Conservation (phyloP, 257 asterid genomes). For the Anisodus acutangulus region DNA sequence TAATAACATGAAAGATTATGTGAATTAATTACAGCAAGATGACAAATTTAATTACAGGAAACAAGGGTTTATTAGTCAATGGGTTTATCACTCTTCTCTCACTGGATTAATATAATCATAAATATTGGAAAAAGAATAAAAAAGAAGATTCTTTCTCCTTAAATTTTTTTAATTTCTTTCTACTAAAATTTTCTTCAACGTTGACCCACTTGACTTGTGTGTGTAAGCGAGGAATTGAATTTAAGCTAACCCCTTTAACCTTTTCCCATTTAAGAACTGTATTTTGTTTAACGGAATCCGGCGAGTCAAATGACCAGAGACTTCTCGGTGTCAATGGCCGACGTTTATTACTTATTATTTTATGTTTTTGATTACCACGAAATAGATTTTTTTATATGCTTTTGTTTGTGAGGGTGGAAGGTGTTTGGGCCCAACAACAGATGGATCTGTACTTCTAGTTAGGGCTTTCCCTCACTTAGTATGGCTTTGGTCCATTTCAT, state of each 20-base stretch:
- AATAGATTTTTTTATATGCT: not conserved
- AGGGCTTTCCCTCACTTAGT: not conserved
- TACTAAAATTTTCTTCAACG: not conserved
- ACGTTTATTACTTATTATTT: not conserved
- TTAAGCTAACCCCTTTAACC: not conserved
- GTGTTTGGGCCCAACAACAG: not conserved
- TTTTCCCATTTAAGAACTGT: not conserved
- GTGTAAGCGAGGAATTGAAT: not conserved
- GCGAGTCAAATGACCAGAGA: not conserved
- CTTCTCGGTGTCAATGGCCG: not conserved
- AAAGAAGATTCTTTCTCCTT: slow-evolving; percentile 18
- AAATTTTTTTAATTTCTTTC: not conserved
- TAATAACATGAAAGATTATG: slow-evolving; percentile 11
- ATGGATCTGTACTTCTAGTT: not conserved
- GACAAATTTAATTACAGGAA: slow-evolving; percentile 24
- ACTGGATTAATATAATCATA: not conserved
- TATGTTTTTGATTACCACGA: not conserved
- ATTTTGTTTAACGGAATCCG: not conserved
- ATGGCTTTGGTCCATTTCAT: not conserved
- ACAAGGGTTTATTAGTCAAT: slow-evolving; percentile 21
- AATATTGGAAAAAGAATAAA: not conserved
- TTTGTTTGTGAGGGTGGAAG: no score
- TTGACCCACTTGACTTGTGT: slow-evolving; percentile 13
- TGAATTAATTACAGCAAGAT: slow-evolving; percentile 23
- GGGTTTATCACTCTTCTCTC: not conserved